These are phyloP conservation scores for Diaporthe amygdali DNA, from an alignment of 2,329 filamentous ascomycete genomes.

Conservation along the genomic window DNA sequence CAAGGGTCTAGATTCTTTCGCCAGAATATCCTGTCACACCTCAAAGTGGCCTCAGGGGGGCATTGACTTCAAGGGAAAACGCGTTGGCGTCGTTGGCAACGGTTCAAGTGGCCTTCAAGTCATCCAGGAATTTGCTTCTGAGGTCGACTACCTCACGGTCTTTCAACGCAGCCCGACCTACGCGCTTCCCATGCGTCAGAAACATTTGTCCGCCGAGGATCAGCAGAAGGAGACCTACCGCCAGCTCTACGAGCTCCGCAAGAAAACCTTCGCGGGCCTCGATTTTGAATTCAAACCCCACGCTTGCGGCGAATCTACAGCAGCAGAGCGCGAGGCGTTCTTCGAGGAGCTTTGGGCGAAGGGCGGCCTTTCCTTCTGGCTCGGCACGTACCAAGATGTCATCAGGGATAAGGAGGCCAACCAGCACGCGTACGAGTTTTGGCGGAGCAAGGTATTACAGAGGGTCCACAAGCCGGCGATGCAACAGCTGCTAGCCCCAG, in stretches of 20 bases:
- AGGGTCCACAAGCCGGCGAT: constrained; percentile 50
- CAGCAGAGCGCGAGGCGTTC: constrained; percentile 47
- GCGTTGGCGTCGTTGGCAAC: constrained; percentile 28
- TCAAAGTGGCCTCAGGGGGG: constrained; percentile 12
- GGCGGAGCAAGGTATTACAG: constrained; percentile 46
- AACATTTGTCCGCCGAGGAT: constrained; percentile 47
- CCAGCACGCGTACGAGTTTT: constrained; percentile 51
- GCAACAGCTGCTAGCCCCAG: constrained; percentile 50
- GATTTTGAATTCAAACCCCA: constrained; percentile 49
- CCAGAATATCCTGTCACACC: constrained; percentile 24
- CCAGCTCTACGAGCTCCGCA: constrained; percentile 48
- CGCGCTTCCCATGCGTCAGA: constrained; percentile 62
- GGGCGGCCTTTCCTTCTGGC: constrained; percentile 53
- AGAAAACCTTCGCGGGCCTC: constrained; percentile 56
- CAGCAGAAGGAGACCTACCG: constrained; percentile 46
- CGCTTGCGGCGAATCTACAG: constrained; percentile 45
- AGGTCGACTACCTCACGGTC: constrained; percentile 42
- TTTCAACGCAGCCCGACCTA: constrained; percentile 65
- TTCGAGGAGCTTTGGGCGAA: constrained; percentile 49
- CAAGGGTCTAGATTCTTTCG: constrained; percentile 27
- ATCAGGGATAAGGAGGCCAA: constrained; percentile 48
- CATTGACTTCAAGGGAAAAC: constrained; percentile 20
- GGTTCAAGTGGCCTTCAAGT: constrained; percentile 28
- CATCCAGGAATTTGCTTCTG: constrained; percentile 35
- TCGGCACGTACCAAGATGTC: constrained; percentile 51